Evolutionary conservation across 192 early-diverging fungal species (phyloP), one percentile per base, ranked within the genome.

Genomic region (Allomyces macrogynus): DNA sequence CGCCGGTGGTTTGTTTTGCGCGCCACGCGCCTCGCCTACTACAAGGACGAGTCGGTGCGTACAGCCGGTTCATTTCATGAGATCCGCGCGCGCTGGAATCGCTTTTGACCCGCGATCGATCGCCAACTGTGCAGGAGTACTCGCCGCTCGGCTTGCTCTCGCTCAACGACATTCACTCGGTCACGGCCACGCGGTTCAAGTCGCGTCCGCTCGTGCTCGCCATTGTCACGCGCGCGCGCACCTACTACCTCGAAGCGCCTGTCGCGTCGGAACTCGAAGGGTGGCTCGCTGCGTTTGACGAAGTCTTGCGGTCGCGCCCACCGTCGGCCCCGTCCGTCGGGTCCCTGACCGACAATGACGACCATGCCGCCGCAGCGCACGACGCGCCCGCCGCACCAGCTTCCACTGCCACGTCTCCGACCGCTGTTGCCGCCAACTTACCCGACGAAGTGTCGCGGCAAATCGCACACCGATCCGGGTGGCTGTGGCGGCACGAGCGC

Each of bases 111-210:
- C 32, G 32, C 32, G 32, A n/a, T 8, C 32, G 32, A 40, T 40
- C 32, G n/a, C n/a, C n/a, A n/a, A n/a, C n/a, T n/a, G n/a, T n/a
- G n/a, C 23, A 79, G 72, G 80, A 81, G 65, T 81, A 81, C 70
- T 74, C 79, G 67, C 63, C 77, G n/a, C 74, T 78, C 27, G 74
- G 73, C 43, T 68, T 79, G 54, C 75, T 81, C 61, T 62, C 68
- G 14, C 64, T 77, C 23, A 61, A 68, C 44, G 71, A 73, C 42
- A 67, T 81, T 20, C 71, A 73, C 49, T 68, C 77, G 42, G 67
- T 81, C 27, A 76, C 75, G 4, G 74, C 72, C 40, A 73, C 79
- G 20, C 75, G 77, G 62, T 43, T 75, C 5, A 71, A 78, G 24
- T 70, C 70, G 49, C 64, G 73, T 12, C 20, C 23, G 26, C 67